phyloP scores from a whole-genome alignment of 73 alveolate genomes.

The Tetrahymena borealis region DNA sequence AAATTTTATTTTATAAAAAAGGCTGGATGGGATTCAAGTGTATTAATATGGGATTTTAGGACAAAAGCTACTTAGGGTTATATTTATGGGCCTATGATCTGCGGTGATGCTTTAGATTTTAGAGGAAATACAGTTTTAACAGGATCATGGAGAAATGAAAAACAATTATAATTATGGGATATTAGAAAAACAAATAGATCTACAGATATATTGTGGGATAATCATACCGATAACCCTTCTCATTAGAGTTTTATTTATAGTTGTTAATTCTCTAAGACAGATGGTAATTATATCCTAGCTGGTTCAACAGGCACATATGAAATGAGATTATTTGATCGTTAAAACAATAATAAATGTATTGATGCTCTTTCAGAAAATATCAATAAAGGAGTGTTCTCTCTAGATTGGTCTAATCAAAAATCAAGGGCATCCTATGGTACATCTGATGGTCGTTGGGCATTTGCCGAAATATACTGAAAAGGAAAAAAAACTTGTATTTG shows the following conservation, averaged over 20 bases:
- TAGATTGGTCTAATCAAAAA: neutral
- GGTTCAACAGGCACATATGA: neutral
- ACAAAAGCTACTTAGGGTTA: constrained; percentile 18
- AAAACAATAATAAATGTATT: neutral
- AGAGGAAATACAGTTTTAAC: constrained; percentile 14
- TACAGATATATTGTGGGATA: constrained; percentile 12
- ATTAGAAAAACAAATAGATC: constrained; percentile 18
- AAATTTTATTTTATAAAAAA: neutral
- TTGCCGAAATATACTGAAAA: neutral
- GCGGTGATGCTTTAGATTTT: constrained; percentile 35
- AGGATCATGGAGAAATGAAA: constrained; percentile 34
- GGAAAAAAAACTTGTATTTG: no score
- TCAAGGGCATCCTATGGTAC: neutral
- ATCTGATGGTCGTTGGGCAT: neutral
- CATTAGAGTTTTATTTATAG: neutral
- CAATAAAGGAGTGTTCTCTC: neutral
- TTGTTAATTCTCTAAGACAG: neutral
- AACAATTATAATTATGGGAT: constrained; percentile 31
- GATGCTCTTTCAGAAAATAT: neutral
- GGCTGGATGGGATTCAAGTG: constrained; percentile 44
- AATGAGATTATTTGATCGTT: neutral
- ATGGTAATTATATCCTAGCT: neutral
- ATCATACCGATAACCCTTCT: neutral
- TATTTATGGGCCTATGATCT: constrained; percentile 31
- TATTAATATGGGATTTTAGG: constrained; percentile 32